A percentile compares a stretch with the other conserved stretches of the same genome.
These are phyloP conservation scores for Arbutus unedo DNA, from an alignment of 148 eudicot genomes.

Conservation along the genomic window DNA sequence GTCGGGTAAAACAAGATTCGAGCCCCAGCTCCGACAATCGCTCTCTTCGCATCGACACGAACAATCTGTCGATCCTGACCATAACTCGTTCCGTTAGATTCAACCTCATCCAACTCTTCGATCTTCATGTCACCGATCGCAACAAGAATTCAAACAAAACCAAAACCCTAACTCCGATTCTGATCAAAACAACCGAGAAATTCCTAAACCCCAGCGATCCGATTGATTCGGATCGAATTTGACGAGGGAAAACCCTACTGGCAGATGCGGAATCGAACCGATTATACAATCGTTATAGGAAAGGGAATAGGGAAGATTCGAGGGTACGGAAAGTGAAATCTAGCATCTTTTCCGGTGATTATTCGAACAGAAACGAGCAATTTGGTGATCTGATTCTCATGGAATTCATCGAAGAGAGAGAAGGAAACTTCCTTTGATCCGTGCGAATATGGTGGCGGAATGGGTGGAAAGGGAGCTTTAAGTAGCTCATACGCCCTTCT, in stretches of 20 bases:
- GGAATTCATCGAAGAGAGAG: background rate
- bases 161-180: conserved; percentile 12
- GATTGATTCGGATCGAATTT: background rate
- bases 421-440: background rate
- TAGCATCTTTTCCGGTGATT: background rate
- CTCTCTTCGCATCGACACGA: conserved; percentile 53
- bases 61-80: conserved; percentile 17
- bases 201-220: background rate
- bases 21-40: conserved; percentile 73
- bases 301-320: background rate
- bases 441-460: background rate
- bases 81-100: background rate
- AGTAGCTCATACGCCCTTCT: no score
- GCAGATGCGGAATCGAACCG: background rate
- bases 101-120: conserved; percentile 30
- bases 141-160: conserved; percentile 21
- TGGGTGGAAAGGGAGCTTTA: background rate
- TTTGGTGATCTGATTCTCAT: background rate
- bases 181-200: conserved; percentile 5
- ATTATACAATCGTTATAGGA: background rate
- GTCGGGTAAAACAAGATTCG: conserved; percentile 82
- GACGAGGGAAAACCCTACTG: background rate
- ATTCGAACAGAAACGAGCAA: background rate
- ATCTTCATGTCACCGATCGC: conserved; percentile 40
- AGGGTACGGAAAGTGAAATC: background rate